Evolutionary conservation across 2,329 filamentous ascomycete genomes (phyloP), one percentile per base, ranked within the genome.

Genomic region (Neocatenulostroma microsporum): DNA sequence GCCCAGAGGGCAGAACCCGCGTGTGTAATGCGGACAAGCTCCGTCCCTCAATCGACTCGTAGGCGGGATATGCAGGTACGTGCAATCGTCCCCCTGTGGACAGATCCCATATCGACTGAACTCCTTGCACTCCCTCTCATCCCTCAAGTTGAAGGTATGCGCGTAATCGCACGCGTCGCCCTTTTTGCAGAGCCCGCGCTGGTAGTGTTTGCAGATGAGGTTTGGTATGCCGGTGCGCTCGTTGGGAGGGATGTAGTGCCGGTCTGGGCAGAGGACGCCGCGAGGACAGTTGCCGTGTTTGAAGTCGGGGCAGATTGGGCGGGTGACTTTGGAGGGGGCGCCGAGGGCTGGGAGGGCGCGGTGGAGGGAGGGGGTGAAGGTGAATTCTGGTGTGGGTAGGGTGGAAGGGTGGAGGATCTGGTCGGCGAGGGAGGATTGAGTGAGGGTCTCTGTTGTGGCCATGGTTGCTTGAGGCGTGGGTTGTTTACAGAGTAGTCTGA

Each of bases 51-150:
- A 60, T 47, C 39, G 61, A 68, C 55, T 85, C 80, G 43, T 82
- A 79, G 58, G 85, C 74, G 33, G 87, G 83, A 61, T 51, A 42
- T 62, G 59, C 1, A 61, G 46, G 34, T 58, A 61, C 15, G 58
- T 60, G 57, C 91, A 98, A 65, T 98, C 91, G 62, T 96, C 89
- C 49, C 89, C 91, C 64, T 95, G 94, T 46, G 84, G 85, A 66
- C 91, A 98, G 61, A 93, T 95, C 38, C 86, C 86, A 57, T 91
- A 94, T 43, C 87, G 77, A 40, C 87, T 80, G 65, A 89, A 96
- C 64, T 94, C 94, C 57, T 94, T 94, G 67, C 91, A 98, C 67
- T 96, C 91, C 45, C 91, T 88, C 86, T 96, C 96, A 63, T 91
- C 88, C 46, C 91, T 80, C 50, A 98, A 75, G 66, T 98, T 96